Evolutionary conservation across 192 early-diverging fungal genomes (phyloP).

Genomic region (Coemansia sp.): DNA sequence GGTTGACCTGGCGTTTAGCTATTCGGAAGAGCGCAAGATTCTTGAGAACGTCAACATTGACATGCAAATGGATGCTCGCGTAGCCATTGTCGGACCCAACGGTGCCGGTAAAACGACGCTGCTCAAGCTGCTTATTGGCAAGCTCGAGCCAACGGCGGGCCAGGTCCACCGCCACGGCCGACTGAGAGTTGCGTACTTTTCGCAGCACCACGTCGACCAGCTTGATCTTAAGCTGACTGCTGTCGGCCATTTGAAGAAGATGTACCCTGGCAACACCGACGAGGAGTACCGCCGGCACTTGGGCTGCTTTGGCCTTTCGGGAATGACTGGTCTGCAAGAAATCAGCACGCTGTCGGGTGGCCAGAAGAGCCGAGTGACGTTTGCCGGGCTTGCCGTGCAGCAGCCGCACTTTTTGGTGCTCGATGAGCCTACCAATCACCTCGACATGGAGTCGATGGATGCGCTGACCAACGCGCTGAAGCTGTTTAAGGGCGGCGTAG

Average conservation of each 20-base stretch:
- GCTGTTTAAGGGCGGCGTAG: conserved; percentile 88
- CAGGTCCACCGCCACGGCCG: conserved; percentile 88
- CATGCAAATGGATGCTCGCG: conserved; percentile 93
- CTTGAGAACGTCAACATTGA: conserved; percentile 83
- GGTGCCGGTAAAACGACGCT: conserved; percentile 98
- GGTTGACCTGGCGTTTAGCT: conserved; percentile 86
- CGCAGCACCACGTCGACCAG: conserved; percentile 97
- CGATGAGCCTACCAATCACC: conserved; percentile 95
- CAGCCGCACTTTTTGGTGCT: conserved; percentile 92
- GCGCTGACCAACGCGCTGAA: conserved; percentile 81
- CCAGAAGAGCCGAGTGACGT: conserved; percentile 94
- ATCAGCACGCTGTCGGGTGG: conserved; percentile 95
- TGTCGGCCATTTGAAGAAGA: conserved; percentile 82
- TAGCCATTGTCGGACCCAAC: conserved; percentile 99
- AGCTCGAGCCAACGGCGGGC: conserved; percentile 74
- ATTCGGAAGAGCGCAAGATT: conserved; percentile 74
- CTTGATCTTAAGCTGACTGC: conserved; percentile 79
- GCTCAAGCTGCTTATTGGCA: conserved; percentile 84
- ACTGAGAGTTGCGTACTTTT: conserved; percentile 89
- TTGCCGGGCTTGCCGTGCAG: conserved; percentile 85
- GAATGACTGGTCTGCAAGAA: conserved; percentile 89
- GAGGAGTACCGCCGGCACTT: conserved; percentile 95
- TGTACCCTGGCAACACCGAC: conserved; percentile 86
- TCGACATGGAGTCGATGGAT: conserved; percentile 92
- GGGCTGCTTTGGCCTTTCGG: conserved; percentile 93